These are phyloP conservation scores for Phytopythium vexans DNA, from an alignment of 352 stramenopile species.

Conservation along the genomic window DNA sequence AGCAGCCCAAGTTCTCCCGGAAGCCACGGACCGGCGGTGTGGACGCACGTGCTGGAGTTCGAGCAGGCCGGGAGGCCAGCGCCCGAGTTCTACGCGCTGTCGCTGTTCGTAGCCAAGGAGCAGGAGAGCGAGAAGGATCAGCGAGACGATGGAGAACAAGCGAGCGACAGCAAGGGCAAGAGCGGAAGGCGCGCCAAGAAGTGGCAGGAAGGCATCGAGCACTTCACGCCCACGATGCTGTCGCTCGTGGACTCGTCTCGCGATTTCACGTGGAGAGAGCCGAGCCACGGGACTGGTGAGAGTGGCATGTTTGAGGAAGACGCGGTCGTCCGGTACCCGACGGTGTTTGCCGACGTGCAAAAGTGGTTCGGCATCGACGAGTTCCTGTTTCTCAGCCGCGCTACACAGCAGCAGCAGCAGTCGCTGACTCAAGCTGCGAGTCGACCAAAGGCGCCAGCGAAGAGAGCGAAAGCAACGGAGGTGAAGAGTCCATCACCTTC, in stretches of 20 bases:
- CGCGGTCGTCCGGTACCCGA: constrained; percentile 17
- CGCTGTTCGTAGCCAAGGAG: constrained; percentile 28
- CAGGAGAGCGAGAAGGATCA: not conserved
- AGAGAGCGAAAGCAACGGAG: not conserved
- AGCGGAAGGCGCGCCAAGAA: constrained; percentile 23
- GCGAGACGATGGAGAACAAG: no score
- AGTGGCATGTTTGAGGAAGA: constrained; percentile 13
- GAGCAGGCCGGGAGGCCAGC: constrained; percentile 9
- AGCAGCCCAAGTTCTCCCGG: not conserved
- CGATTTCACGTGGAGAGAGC: constrained; percentile 37
- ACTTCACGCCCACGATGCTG: constrained; percentile 83
- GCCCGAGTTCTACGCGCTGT: constrained; percentile 42
- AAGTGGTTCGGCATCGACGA: constrained; percentile 75
- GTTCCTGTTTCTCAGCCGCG: constrained; percentile 58
- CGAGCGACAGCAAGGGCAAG: not conserved
- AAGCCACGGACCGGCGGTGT: constrained; percentile 17
- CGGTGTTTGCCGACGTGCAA: constrained; percentile 35
- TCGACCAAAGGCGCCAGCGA: not conserved
- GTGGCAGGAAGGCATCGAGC: constrained; percentile 63
- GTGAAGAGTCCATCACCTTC: no score
- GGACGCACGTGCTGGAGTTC: constrained; percentile 34
- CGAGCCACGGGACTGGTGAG: constrained; percentile 1
- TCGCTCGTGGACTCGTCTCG: constrained; percentile 44
- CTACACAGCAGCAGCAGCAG: constrained; percentile 18
- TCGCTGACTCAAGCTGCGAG: constrained; percentile 4